phyloP scores from a whole-genome alignment of 441 rosid genomes.

The Viola pubescens region DNA sequence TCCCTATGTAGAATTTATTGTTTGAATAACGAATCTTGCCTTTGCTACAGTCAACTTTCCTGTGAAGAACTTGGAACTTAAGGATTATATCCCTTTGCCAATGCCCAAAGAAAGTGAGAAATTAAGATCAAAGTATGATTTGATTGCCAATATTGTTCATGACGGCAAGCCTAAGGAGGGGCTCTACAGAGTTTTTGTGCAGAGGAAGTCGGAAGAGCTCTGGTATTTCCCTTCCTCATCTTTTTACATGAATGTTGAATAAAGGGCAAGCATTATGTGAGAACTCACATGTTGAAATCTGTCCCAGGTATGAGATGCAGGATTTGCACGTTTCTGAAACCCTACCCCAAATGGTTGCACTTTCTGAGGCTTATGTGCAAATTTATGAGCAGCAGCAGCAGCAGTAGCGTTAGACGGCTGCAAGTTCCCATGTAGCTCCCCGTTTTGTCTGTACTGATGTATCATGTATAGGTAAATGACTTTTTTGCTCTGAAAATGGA shows the following conservation, averaged over 20 bases:
- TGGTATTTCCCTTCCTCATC: conserved; percentile 37
- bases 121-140: conserved; percentile 65
- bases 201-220: conserved; percentile 84
- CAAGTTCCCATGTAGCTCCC: background rate
- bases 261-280: background rate
- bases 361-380: conserved; percentile 92
- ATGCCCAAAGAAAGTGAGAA: conserved; percentile 50
- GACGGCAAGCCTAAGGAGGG: conserved; percentile 93
- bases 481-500: background rate
- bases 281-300: background rate
- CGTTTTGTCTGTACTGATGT: background rate
- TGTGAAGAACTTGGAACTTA: conserved; percentile 83
- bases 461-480: background rate
- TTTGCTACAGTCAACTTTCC: conserved; percentile 84
- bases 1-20: too few relatives aligned
- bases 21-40: too few relatives aligned
- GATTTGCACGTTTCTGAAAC: conserved; percentile 91
- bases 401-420: background rate
- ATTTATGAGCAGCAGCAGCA: conserved; percentile 85
- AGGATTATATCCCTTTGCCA: conserved; percentile 88
- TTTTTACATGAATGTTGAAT: background rate
- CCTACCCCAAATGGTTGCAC: conserved; percentile 92
- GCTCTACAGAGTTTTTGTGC: conserved; percentile 83
- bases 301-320: conserved; percentile 91
- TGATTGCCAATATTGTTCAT: conserved; percentile 86